Percentiles rank a stretch among this genome's conserved stretches.
These are phyloP conservation scores for Chytridium lagenaria DNA, from an alignment of 371 early-diverging fungal species.

Conservation along the genomic window DNA sequence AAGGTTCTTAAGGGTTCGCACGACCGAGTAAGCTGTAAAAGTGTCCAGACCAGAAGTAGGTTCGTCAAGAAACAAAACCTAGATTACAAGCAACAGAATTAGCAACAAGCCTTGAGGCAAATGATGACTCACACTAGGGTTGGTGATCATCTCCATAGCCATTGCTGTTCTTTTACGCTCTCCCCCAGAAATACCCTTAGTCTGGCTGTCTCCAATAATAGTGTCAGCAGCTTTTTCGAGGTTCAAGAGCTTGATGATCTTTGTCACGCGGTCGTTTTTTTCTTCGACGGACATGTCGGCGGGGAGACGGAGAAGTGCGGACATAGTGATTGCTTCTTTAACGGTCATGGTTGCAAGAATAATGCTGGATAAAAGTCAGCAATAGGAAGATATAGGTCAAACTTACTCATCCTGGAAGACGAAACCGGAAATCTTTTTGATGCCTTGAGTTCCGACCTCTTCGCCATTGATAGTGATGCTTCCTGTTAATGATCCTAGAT, in stretches of 20 bases:
- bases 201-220: slow-evolving; percentile 73
- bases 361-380: slow-evolving; percentile 38
- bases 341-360: slow-evolving; percentile 85
- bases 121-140: slow-evolving; percentile 58
- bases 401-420: slow-evolving; percentile 82
- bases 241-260: slow-evolving; percentile 77
- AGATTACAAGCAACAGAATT: neutral
- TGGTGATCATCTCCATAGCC: slow-evolving; percentile 52
- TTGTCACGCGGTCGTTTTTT: slow-evolving; percentile 68
- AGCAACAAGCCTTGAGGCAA: slow-evolving; percentile 34
- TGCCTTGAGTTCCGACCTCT: slow-evolving; percentile 27
- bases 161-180: slow-evolving; percentile 71
- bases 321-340: slow-evolving; percentile 78
- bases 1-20: slow-evolving; percentile 33
- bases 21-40: slow-evolving; percentile 38
- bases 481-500: slow-evolving; percentile 36
- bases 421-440: slow-evolving; percentile 76
- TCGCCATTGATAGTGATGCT: slow-evolving; percentile 36
- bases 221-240: slow-evolving; percentile 73
- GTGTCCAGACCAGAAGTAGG: slow-evolving; percentile 59
- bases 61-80: slow-evolving; percentile 83
- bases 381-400: neutral
- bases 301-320: slow-evolving; percentile 72
- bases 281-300: slow-evolving; percentile 45
- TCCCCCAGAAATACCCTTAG: slow-evolving; percentile 91